phyloP scores from a whole-genome alignment of 306 rosid genomes.

The Quercus alba region DNA sequence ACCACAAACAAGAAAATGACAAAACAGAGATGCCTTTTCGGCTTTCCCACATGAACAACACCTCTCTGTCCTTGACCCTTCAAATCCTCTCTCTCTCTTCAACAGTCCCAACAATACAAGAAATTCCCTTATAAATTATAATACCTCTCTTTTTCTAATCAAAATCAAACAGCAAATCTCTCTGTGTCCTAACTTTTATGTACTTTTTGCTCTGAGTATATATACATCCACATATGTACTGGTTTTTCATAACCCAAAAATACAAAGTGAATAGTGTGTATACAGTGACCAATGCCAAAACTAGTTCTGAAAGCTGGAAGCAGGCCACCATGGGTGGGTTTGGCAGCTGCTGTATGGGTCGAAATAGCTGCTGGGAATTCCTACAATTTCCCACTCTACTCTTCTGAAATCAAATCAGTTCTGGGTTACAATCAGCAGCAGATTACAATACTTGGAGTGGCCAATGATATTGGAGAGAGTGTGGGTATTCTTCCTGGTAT shows the following conservation, averaged over 20 bases:
- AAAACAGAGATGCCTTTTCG: too few relatives aligned
- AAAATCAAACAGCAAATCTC: too few relatives aligned
- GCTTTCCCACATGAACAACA: too few relatives aligned
- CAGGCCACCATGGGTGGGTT: conserved; percentile 94
- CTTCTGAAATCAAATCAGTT: conserved; percentile 67
- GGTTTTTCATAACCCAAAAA: background rate
- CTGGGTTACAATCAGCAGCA: conserved; percentile 72
- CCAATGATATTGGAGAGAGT: conserved; percentile 74
- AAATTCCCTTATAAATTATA: too few relatives aligned
- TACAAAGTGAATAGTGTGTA: background rate
- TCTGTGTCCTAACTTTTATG: too few relatives aligned
- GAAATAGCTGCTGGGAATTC: conserved; percentile 59
- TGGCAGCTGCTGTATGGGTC: conserved; percentile 85
- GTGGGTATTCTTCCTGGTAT: conserved; percentile 65
- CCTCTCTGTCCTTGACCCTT: too few relatives aligned
- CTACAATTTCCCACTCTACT: conserved; percentile 71
- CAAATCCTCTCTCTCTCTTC: too few relatives aligned
- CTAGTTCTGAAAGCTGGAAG: conserved; percentile 67
- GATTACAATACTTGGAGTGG: conserved; percentile 74
- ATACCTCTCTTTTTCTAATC: too few relatives aligned
- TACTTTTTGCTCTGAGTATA: background rate
- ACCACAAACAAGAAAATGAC: too few relatives aligned
- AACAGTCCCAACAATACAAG: too few relatives aligned
- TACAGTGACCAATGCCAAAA: conserved; percentile 28
- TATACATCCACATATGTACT: background rate